Evolutionary conservation across 2,329 filamentous ascomycete species (phyloP), one percentile per base, ranked within the genome.

Genomic region (Calonectria pseudoreteaudii): DNA sequence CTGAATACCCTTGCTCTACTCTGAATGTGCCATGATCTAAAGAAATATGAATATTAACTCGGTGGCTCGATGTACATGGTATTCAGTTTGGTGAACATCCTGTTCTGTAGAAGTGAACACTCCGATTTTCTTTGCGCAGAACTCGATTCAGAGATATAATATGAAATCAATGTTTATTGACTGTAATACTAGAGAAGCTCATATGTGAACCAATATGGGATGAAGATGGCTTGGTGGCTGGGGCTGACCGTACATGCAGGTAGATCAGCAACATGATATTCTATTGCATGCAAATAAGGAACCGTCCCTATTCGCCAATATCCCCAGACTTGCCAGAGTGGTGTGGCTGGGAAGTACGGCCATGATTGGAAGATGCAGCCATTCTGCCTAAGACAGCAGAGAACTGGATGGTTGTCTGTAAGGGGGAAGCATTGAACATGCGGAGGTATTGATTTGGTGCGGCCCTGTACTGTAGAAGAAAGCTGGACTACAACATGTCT

Each of bases 101-200:
- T 20, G 6, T 6, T 20, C 3, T 1, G n/a, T 1, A n/a, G 38
- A 9, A 20, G 16, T 20, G 38, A 18, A 10, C 41, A n/a, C 41
- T 47, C 10, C 7, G 3, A 47, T 11, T 47, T 10, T 47, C 4
- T 2, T 47, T 47, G 3, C 10, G 3, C 20, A 47, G 10, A 11
- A 47, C 41, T 6, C 6, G 41, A 4, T 2, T 2, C 7, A 47
- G 4, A 47, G 7, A 47, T 47, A 10, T 47, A n/a, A 6, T n/a
- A 3, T 0, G 20, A 18, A n/a, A n/a, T 2, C 9, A 18, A 47
- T n/a, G 16, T 0, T 1, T n/a, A 11, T 47, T n/a, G 20, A 8
- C 41, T 20, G 7, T 18, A 20, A 47, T 20, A 18, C 18, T 8
- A 47, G n/a, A 10, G 20, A 47, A 47, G 10, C 7, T 47, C 8